Evolutionary conservation across 306 rosid genomes (phyloP).

Genomic region (Oemleria cerasiformis): DNA sequence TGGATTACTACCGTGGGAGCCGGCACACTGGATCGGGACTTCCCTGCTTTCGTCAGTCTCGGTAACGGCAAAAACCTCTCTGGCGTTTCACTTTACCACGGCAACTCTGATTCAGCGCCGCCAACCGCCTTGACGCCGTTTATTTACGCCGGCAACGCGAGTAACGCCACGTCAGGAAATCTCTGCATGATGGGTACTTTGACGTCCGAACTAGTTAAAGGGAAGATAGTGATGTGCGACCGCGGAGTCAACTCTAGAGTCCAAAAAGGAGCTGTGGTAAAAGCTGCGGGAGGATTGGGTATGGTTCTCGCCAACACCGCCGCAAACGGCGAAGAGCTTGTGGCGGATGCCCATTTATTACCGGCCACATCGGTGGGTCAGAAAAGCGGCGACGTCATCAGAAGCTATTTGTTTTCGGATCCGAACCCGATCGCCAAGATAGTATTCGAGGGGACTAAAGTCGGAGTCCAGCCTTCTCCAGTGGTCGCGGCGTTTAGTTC

Average conservation of each 20-base stretch:
- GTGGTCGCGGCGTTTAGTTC: constrained; percentile 80
- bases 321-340: constrained; percentile 54
- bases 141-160: constrained; percentile 53
- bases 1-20: constrained; percentile 92
- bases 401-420: constrained; percentile 41
- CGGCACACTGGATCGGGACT: constrained; percentile 86
- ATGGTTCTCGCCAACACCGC: constrained; percentile 60
- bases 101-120: constrained; percentile 10
- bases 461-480: constrained; percentile 66
- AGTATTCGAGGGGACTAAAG: constrained; percentile 53
- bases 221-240: constrained; percentile 71
- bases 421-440: constrained; percentile 47
- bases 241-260: constrained; percentile 50
- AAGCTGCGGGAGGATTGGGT: constrained; percentile 67
- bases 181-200: constrained; percentile 46
- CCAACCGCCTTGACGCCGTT: constrained; percentile 33
- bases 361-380: constrained; percentile 57
- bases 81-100: constrained; percentile 59
- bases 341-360: constrained; percentile 65
- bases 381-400: constrained; percentile 38
- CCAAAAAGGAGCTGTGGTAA: constrained; percentile 60
- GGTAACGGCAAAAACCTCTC: constrained; percentile 62
- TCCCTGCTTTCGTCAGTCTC: constrained; percentile 55
- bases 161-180: constrained; percentile 35
- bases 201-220: constrained; percentile 52